A percentile compares a stretch with the other conserved stretches of the same genome.
Conservation (phyloP, 129 eudicot species). For the Logfia minima region DNA sequence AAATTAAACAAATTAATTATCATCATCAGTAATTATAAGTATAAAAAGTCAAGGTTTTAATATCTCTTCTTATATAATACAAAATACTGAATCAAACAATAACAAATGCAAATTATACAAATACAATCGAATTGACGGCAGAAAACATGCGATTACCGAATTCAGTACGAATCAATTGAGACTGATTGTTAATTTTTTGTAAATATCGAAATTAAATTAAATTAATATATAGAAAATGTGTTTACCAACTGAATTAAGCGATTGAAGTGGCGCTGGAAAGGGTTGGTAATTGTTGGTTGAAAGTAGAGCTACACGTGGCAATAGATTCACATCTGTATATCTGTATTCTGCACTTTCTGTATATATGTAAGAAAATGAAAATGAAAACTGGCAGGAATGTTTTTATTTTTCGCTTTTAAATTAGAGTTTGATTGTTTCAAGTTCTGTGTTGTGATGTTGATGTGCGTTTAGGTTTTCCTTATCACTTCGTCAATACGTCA, state of each 20-base stretch:
- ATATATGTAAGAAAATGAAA: too few relatives aligned
- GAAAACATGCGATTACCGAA: slow-evolving; percentile 4
- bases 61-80: not conserved
- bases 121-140: slow-evolving; percentile 2
- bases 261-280: slow-evolving; percentile 21
- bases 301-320: slow-evolving; percentile 22
- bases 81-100: not conserved
- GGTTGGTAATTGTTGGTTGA: slow-evolving; percentile 19
- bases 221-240: not conserved
- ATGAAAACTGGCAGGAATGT: too few relatives aligned
- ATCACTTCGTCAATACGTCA: too few relatives aligned
- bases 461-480: too few relatives aligned
- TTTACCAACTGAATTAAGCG: not conserved
- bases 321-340: not conserved
- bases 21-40: not conserved
- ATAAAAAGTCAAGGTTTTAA: not conserved
- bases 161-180: not conserved
- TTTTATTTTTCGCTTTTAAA: too few relatives aligned
- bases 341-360: not conserved
- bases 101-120: slow-evolving; percentile 4
- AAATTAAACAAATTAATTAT: not conserved
- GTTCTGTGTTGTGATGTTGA: too few relatives aligned
- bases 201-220: not conserved
- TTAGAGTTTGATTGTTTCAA: too few relatives aligned
- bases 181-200: not conserved